A percentile compares a stretch with the other conserved stretches of the same genome.
phyloP scores from a whole-genome alignment of 495 filamentous ascomycete genomes.

The Tuber calosporum region DNA sequence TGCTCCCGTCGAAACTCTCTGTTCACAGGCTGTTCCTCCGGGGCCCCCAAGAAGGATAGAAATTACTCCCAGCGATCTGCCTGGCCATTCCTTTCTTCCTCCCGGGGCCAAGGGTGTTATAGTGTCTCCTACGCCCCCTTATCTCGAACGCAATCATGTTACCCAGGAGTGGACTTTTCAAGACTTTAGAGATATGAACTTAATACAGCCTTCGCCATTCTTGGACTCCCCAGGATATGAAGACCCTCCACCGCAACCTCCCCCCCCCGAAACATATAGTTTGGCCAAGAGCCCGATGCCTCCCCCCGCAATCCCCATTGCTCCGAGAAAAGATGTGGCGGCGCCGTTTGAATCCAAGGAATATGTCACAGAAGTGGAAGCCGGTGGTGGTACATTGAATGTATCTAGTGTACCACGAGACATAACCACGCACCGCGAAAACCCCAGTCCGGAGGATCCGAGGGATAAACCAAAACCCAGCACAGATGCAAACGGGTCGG shows the following conservation, averaged over 20 bases:
- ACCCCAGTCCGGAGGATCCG: neutral
- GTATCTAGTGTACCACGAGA: neutral
- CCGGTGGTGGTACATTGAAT: neutral
- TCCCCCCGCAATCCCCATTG: conserved; percentile 12
- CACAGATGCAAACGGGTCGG: neutral
- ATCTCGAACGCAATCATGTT: conserved; percentile 12
- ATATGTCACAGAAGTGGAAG: conserved; percentile 3
- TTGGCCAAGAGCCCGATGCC: conserved; percentile 12
- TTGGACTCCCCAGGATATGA: conserved; percentile 8
- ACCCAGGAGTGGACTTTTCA: conserved; percentile 11
- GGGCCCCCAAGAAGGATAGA: conserved; percentile 14
- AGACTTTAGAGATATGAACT: conserved; percentile 12
- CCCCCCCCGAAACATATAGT: neutral
- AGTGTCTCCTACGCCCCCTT: conserved; percentile 3
- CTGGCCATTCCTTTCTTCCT: conserved; percentile 13
- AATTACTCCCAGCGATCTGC: conserved; percentile 7
- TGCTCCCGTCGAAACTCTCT: neutral
- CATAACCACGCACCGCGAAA: neutral
- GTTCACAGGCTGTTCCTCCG: neutral
- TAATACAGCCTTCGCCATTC: conserved; percentile 19
- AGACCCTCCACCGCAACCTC: conserved; percentile 12
- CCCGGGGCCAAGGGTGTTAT: conserved; percentile 11
- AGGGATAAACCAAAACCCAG: conserved; percentile 4
- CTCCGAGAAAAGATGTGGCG: neutral
- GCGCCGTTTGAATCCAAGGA: conserved; percentile 22